phyloP scores from a whole-genome alignment of 2,329 filamentous ascomycete species.

The Fusarium goolgardi region DNA sequence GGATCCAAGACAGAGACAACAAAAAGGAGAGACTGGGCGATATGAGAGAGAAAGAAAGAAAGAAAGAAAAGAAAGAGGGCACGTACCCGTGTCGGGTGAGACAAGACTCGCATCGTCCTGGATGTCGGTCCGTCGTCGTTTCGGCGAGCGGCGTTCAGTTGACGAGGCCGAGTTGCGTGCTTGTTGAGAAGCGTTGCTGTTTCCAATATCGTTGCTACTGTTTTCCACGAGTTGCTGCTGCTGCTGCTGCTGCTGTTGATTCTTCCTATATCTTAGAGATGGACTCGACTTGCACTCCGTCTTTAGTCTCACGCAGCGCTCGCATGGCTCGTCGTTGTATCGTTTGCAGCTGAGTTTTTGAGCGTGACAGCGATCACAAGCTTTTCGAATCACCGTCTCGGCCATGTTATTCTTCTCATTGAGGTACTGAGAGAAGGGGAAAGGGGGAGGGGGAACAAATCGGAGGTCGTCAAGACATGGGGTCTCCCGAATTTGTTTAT shows the following conservation, averaged over 20 bases:
- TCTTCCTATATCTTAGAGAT: constrained; percentile 55
- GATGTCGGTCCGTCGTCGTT: constrained; percentile 53
- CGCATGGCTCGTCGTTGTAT: constrained; percentile 55
- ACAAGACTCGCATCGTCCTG: constrained; percentile 48
- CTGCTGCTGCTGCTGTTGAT: constrained; percentile 44
- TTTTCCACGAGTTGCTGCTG: constrained; percentile 23
- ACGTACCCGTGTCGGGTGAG: constrained; percentile 54
- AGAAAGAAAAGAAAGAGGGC: constrained; percentile 21
- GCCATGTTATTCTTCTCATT: constrained; percentile 49
- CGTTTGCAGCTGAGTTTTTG: constrained; percentile 62
- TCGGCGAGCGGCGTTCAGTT: constrained; percentile 51
- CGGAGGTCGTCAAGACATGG: constrained; percentile 45
- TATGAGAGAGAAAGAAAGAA: not conserved
- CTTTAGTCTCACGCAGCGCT: constrained; percentile 57
- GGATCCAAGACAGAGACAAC: constrained; percentile 21
- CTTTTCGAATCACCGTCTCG: constrained; percentile 56
- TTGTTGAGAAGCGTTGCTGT: constrained; percentile 6
- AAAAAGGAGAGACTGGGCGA: not conserved
- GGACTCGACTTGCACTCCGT: constrained; percentile 59
- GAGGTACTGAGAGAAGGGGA: constrained; percentile 11
- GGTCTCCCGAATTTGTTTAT: constrained; percentile 25
- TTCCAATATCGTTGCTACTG: constrained; percentile 30
- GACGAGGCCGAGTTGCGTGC: constrained; percentile 23
- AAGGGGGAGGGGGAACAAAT: constrained; percentile 24
- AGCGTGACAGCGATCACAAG: constrained; percentile 60